Evolutionary conservation across 768 basidiomycete species (phyloP), one percentile per base, ranked within the genome.

Genomic region (Russula foetens): DNA sequence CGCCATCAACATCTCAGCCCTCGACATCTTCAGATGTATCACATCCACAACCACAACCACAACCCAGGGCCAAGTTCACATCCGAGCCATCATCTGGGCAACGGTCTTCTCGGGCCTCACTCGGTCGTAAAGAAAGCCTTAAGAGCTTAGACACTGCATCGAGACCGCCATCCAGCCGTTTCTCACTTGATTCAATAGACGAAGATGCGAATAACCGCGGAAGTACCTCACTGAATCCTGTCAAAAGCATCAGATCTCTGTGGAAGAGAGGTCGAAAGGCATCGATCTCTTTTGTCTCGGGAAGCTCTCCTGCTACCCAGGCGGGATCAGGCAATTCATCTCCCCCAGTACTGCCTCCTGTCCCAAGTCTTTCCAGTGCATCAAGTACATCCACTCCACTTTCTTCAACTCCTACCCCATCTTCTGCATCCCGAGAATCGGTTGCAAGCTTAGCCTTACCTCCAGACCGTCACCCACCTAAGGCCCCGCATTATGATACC

Each of bases 211-310:
- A 38, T 28, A 63, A 60, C 21, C 56, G 53, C 17, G 38, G 76
- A 56, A 74, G 77, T 26, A 69, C 81, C 33, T 83, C 85, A 0
- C 72, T 91, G 45, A 86, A 88, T 75, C 83, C 83, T 29, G 85
- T 90, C 53, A 90, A 84, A 71, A 80, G 79, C 60, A 80, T 92
- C 68, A 86, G 82, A 71, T 86, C 82, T 62, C 69, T 92, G 23
- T 92, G 90, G 90, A 81, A 87, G 67, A 88, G 81, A 78, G 88
- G 85, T 66, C 83, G 78, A 56, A 81, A 79, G 64, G 80, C 59
- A 3, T 69, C 68, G 7, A 75, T 65, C 67, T 49, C 67, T 17
- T 74, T 78, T 29, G 68, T 72, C 26, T 69, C 78, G 29, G 56
- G 60, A 60, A 58, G 47, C 48, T 45, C 44, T 47, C 23, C 48